Percentiles rank a stretch among this genome's conserved stretches.
Evolutionary conservation across 108 stramenopile species (phyloP).

Genomic region (Epipyxis sp.): DNA sequence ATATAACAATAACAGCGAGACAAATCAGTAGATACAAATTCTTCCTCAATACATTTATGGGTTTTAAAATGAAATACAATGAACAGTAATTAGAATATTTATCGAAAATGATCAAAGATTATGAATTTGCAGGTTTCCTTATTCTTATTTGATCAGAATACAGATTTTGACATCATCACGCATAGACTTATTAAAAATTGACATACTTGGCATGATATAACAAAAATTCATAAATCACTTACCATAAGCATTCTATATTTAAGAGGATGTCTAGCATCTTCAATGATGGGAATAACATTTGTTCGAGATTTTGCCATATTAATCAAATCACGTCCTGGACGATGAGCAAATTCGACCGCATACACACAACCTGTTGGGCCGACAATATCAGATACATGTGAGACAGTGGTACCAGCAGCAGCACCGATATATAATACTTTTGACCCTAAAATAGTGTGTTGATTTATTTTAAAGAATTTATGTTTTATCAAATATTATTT

Average conservation of each 20-base stretch:
- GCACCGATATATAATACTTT: slow-evolving; percentile 88
- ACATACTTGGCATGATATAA: too few relatives aligned
- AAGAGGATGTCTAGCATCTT: slow-evolving; percentile 98
- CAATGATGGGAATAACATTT: slow-evolving; percentile 98
- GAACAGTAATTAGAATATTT: too few relatives aligned
- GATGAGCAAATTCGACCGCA: slow-evolving; percentile 98
- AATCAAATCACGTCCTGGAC: slow-evolving; percentile 95
- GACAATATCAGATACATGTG: slow-evolving; percentile 97
- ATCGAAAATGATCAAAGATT: too few relatives aligned
- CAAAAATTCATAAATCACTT: background rate
- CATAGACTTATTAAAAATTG: too few relatives aligned
- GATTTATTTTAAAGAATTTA: slow-evolving; percentile 17
- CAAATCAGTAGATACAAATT: too few relatives aligned
- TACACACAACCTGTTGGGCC: slow-evolving; percentile 95
- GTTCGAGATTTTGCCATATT: slow-evolving; percentile 97
- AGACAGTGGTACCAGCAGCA: slow-evolving; percentile 96
- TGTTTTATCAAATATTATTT: slow-evolving; percentile 76
- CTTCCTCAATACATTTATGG: too few relatives aligned
- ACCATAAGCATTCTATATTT: slow-evolving; percentile 92
- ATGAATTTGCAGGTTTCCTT: too few relatives aligned
- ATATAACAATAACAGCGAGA: too few relatives aligned
- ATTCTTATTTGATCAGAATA: too few relatives aligned
- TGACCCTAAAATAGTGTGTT: too few relatives aligned
- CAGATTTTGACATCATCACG: too few relatives aligned
- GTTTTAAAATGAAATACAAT: too few relatives aligned